Evolutionary conservation across 805 yeast genomes (phyloP), one percentile per base, ranked within the genome.

Genomic region (Ogataea corticis): DNA sequence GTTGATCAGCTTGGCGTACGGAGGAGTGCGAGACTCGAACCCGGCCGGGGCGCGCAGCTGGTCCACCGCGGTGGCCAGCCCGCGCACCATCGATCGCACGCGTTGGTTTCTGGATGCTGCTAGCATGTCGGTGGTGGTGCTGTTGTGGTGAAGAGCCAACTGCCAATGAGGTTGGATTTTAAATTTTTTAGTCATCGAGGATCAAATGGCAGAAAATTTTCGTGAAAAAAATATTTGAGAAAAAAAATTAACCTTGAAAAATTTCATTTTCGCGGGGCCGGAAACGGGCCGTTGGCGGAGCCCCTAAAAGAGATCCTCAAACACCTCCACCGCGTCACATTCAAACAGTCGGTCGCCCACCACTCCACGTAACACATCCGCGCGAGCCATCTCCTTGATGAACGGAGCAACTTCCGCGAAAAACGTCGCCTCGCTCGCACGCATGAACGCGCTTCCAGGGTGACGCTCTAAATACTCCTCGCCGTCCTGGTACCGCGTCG

Each of bases 1-100:
- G 23, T 70, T 67, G 34, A 87, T 69, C 49, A 92, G 74, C 66
- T 85, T 83, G 41, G 82, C 80, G 63, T 91, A 91, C 41, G 98
- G 97, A 4, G 99, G 98, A 16, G 89, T 79, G 63, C 96, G 78
- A 21, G 87, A 70, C 59, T 71, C 71, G 63, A 68, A 82, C 38
- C 83, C 87, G 13, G 70, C 60, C 4, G 96, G 90, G 7, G 82
- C 76, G 21, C 48, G 50, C 38, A 61, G 52, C 19, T 52, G 47
- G 38, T 57, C 59, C 34, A 58, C 27, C 9, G 63, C 44, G 15
- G 65, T 58, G 15, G 65, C 65, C 42, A 59, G 50, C 4, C 49
- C 38, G 46, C 65, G 65, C 39, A 37, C 28, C 25, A 34, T 18
- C 28, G 38, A 16, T 21, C 50, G 38, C 19, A 41, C 39, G 25